phyloP scores from a whole-genome alignment of 176 grass and related monocot species.

The Pontederia paniculata region DNA sequence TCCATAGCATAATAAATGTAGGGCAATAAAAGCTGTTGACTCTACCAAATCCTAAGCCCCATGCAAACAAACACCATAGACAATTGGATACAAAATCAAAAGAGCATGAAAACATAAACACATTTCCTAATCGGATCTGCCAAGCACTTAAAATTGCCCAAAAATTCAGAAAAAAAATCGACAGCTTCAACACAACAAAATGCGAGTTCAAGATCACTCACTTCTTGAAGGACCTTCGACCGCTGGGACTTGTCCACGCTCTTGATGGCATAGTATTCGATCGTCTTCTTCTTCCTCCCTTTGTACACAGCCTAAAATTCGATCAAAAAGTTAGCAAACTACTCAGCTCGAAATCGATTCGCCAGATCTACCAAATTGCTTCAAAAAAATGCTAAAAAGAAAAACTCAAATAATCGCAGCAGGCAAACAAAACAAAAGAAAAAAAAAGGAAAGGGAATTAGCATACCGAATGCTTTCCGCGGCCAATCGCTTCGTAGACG shows the following conservation, averaged over 20 bases:
- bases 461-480: slow-evolving; percentile 82
- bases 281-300: slow-evolving; percentile 98
- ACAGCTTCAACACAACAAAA: not conserved
- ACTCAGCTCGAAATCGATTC: slow-evolving; percentile 9
- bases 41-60: not conserved
- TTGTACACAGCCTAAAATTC: slow-evolving; percentile 70
- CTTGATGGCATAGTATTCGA: slow-evolving; percentile 94
- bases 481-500: slow-evolving; percentile 94
- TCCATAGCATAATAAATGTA: not conserved
- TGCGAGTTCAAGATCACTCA: slow-evolving; percentile 23
- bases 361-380: not conserved
- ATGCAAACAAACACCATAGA: too few relatives aligned
- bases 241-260: slow-evolving; percentile 95
- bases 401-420: slow-evolving; percentile 1
- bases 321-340: slow-evolving; percentile 22
- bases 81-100: too few relatives aligned
- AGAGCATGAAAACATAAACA: too few relatives aligned
- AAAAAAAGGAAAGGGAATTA: not conserved
- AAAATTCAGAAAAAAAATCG: too few relatives aligned
- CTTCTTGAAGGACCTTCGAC: slow-evolving; percentile 89
- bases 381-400: slow-evolving; percentile 1
- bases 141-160: too few relatives aligned
- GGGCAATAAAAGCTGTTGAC: not conserved
- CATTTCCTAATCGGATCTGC: too few relatives aligned
- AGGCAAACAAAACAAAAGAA: not conserved